phyloP scores from a whole-genome alignment of 1,284 basidiomycete species.

The Leccinum huronense region DNA sequence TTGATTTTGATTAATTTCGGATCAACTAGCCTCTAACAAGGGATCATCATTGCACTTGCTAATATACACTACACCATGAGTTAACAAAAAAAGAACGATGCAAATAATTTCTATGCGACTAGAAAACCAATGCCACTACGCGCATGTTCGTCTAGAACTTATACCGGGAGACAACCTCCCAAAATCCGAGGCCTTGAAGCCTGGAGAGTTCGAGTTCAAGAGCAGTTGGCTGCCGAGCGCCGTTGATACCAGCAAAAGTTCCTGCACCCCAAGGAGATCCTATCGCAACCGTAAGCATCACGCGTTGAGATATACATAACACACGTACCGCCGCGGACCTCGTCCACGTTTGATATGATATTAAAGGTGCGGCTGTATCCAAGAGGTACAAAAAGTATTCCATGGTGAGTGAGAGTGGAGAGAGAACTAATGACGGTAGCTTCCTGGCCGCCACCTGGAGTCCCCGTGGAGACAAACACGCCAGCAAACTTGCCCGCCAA shows the following conservation, averaged over 20 bases:
- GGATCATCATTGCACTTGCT: background rate
- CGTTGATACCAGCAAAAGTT: slow-evolving; percentile 47
- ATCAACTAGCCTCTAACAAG: background rate
- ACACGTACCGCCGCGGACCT: slow-evolving; percentile 43
- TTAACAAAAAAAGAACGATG: background rate
- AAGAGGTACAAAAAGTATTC: slow-evolving; percentile 52
- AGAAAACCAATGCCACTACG: no score
- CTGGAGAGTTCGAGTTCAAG: slow-evolving; percentile 48
- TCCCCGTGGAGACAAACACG: slow-evolving; percentile 45
- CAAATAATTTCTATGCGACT: background rate
- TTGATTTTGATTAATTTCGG: no score
- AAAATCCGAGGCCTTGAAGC: slow-evolving; percentile 44
- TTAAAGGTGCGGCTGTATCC: slow-evolving; percentile 44
- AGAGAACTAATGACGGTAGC: slow-evolving; percentile 49
- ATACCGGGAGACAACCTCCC: slow-evolving; percentile 19
- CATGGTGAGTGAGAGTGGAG: slow-evolving; percentile 57
- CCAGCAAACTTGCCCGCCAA: slow-evolving; percentile 56
- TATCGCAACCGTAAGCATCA: slow-evolving; percentile 9
- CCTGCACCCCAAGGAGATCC: slow-evolving; percentile 48
- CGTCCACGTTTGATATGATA: slow-evolving; percentile 40
- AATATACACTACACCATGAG: background rate
- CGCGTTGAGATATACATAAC: background rate
- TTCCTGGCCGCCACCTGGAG: slow-evolving; percentile 47
- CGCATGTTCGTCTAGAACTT: slow-evolving; percentile 8
- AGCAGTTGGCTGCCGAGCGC: slow-evolving; percentile 43